Conservation (phyloP, 2,329 filamentous ascomycete species). For the Eurotiales sp. region DNA sequence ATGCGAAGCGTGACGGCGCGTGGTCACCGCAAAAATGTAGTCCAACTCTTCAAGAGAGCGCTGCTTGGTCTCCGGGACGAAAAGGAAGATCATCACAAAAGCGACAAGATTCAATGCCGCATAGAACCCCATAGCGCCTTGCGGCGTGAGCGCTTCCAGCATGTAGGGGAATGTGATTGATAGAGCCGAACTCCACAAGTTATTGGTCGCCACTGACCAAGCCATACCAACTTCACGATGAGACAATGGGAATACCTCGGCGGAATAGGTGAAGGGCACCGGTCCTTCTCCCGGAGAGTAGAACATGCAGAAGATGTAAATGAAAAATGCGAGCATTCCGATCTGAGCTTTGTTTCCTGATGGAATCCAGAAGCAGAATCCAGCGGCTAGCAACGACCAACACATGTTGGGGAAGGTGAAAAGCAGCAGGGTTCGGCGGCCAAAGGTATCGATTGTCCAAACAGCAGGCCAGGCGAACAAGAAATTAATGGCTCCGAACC, state of each 20-base stretch:
- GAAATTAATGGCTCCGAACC: conserved; percentile 64
- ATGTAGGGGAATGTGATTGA: conserved; percentile 44
- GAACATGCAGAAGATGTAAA: conserved; percentile 63
- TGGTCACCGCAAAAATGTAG: conserved; percentile 50
- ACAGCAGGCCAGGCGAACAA: conserved; percentile 61
- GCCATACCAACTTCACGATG: conserved; percentile 48
- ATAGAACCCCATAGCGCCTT: conserved; percentile 57
- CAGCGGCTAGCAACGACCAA: conserved; percentile 62
- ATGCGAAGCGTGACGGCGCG: conserved; percentile 51
- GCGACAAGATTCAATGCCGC: conserved; percentile 54
- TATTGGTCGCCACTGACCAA: conserved; percentile 33
- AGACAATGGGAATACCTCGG: conserved; percentile 54
- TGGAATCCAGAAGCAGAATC: conserved; percentile 55
- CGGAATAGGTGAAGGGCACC: conserved; percentile 52
- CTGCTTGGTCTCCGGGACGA: conserved; percentile 50
- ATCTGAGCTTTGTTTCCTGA: conserved; percentile 42
- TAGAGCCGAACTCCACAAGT: conserved; percentile 42
- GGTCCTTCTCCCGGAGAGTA: conserved; percentile 63
- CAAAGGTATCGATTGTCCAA: conserved; percentile 65
- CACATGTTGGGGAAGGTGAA: conserved; percentile 68
- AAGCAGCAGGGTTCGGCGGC: conserved; percentile 58
- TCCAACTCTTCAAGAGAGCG: conserved; percentile 54
- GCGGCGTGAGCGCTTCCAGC: conserved; percentile 41
- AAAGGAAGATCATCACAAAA: conserved; percentile 57
- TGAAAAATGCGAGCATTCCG: conserved; percentile 56